Evolutionary conservation across 1,284 basidiomycete species (phyloP), one percentile per base, ranked within the genome.

Genomic region (Amylostereum chailletii): DNA sequence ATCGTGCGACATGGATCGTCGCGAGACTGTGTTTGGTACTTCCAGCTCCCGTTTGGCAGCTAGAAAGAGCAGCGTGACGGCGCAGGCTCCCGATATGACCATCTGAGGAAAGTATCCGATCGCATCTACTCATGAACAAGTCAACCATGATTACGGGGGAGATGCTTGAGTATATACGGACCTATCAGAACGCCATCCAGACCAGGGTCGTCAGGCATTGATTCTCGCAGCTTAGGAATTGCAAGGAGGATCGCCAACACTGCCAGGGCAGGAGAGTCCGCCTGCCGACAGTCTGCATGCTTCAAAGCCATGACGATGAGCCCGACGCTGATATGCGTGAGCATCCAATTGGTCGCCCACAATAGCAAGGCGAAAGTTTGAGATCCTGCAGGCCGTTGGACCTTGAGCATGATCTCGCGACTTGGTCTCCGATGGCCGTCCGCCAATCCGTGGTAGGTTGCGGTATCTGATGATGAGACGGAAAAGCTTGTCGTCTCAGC

Each of bases 101-200:
- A 78, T 77, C 57, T 80, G 77, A 5, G 76, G 75, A 60, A 80
- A 78, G 59, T 71, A 76, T 3, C 76, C 77, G 42, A 80, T 77
- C 48, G 65, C 67, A 57, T 80, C 76, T 77, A 39, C 47, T 19
- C 30, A 40, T 45, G 34, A 45, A 50, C 45, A 27, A 49, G 39
- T 44, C 9, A 34, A 10, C 32, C 30, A 2, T 36, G 6, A n/a
- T 19, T 26, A 39, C n/a, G 5, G 32, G 34, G 19, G 30, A 32
- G 0, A 42, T 5, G 5, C 3, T 9, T 32, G 0, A 41, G 39
- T 7, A 46, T 45, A 27, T 29, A 55, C 62, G 49, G 58, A 76
- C 74, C 74, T 47, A 77, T 72, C 19, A 77, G 61, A 11, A 76
- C 70, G 73, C 77, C 76, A 55, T 79, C 76, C 41, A 75, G 65